Evolutionary conservation across 345 rosid genomes (phyloP).

Genomic region (Camelina hispida): DNA sequence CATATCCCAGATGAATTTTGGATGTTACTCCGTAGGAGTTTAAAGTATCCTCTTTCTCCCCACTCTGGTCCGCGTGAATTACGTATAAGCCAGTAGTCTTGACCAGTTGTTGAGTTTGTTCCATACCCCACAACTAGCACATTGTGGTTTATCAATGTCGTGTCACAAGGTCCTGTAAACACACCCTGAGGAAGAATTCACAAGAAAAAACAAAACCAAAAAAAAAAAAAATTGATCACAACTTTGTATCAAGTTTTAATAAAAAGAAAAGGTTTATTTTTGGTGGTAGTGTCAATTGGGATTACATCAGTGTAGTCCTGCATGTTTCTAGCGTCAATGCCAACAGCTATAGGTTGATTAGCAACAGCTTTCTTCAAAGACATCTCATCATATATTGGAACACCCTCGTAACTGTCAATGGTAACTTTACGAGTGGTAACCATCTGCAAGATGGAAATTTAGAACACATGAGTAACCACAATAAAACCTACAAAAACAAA

Average conservation of each 20-base stretch:
- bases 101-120: background rate
- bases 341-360: conserved; percentile 67
- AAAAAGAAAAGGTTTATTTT: background rate
- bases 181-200: conserved; percentile 32
- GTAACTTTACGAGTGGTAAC: conserved; percentile 59
- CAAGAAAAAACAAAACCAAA: no score
- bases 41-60: background rate
- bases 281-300: background rate
- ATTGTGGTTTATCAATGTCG: background rate
- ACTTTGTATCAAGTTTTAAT: background rate
- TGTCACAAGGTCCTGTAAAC: conserved; percentile 27
- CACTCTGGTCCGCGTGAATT: background rate
- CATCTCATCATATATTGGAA: conserved; percentile 57
- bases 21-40: background rate
- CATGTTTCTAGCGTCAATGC: background rate
- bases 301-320: conserved; percentile 50
- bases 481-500: background rate
- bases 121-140: conserved; percentile 37
- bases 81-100: conserved; percentile 36
- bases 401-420: conserved; percentile 67
- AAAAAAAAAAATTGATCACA: background rate
- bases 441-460: conserved; percentile 50
- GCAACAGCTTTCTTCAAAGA: conserved; percentile 69
- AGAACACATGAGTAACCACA: background rate
- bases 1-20: background rate